These are phyloP conservation scores for Casuarina glauca DNA, from an alignment of 306 rosid species.

Conservation along the genomic window DNA sequence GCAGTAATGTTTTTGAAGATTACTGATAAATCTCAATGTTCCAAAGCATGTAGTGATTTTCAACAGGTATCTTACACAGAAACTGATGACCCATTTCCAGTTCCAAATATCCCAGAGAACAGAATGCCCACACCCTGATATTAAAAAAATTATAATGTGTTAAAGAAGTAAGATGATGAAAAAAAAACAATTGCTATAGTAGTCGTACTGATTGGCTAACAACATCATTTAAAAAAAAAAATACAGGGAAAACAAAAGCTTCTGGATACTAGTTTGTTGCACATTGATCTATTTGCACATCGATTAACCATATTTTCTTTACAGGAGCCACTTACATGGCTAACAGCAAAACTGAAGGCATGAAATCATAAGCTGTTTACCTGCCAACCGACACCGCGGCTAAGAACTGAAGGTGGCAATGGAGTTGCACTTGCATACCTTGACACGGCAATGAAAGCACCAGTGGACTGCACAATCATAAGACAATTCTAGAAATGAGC, in stretches of 20 bases:
- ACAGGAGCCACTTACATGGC: not conserved
- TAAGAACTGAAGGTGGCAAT: slow-evolving; percentile 81
- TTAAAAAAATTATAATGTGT: slow-evolving; percentile 15
- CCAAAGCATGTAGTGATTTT: not conserved
- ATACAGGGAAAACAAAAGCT: not conserved
- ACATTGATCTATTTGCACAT: not conserved
- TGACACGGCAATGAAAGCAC: slow-evolving; percentile 79
- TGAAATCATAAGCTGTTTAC: slow-evolving; percentile 30
- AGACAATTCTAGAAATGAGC: not conserved
- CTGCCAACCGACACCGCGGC: slow-evolving; percentile 99
- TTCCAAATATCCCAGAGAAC: slow-evolving; percentile 87
- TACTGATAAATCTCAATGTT: slow-evolving; percentile 15
- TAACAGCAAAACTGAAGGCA: not conserved
- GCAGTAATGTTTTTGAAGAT: not conserved
- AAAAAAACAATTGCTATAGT: not conserved
- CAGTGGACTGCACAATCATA: slow-evolving; percentile 71
- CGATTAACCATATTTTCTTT: not conserved
- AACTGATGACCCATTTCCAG: slow-evolving; percentile 89
- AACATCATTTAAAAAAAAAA: not conserved
- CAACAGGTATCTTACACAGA: slow-evolving; percentile 70
- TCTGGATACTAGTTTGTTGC: not conserved
- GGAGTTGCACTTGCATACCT: slow-evolving; percentile 96
- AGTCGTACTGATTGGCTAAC: not conserved
- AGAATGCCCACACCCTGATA: slow-evolving; percentile 85
- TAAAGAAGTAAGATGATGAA: not conserved